Conservation (phyloP, 2,329 filamentous ascomycete species). For the Aaosphaeria arxii region DNA sequence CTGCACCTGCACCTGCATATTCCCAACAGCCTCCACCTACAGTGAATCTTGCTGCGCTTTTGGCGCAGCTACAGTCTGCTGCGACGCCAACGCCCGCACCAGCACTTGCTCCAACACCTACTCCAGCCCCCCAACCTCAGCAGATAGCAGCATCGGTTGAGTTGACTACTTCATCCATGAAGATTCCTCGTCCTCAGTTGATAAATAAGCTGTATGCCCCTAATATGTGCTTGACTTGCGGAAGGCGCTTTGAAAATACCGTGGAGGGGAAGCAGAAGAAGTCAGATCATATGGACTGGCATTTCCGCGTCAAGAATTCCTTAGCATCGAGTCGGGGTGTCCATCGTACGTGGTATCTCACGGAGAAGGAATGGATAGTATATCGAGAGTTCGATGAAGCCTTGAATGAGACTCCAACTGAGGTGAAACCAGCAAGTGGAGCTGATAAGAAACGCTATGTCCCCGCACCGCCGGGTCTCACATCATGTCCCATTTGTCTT, state of each 20-base stretch:
- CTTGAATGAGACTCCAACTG: constrained; percentile 32
- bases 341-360: constrained; percentile 92
- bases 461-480: constrained; percentile 76
- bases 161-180: constrained; percentile 67
- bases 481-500: constrained; percentile 83
- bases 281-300: constrained; percentile 94
- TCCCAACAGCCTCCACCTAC: neutral
- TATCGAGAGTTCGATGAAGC: constrained; percentile 75
- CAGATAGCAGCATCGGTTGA: constrained; percentile 40
- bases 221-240: constrained; percentile 87
- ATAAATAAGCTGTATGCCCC: constrained; percentile 77
- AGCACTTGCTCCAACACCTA: constrained; percentile 3
- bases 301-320: constrained; percentile 88
- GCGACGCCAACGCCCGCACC: constrained; percentile 11
- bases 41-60: constrained; percentile 27
- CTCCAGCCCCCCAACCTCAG: constrained; percentile 15
- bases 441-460: constrained; percentile 64
- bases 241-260: constrained; percentile 76
- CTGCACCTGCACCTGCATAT: constrained; percentile 12
- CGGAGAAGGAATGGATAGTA: constrained; percentile 90
- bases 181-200: constrained; percentile 72
- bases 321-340: constrained; percentile 84
- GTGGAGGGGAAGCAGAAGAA: constrained; percentile 81
- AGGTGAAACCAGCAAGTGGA: constrained; percentile 32
- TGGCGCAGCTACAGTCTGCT: constrained; percentile 16